Evolutionary conservation across 2,329 filamentous ascomycete genomes (phyloP).

Genomic region (Grosmannia huntii): DNA sequence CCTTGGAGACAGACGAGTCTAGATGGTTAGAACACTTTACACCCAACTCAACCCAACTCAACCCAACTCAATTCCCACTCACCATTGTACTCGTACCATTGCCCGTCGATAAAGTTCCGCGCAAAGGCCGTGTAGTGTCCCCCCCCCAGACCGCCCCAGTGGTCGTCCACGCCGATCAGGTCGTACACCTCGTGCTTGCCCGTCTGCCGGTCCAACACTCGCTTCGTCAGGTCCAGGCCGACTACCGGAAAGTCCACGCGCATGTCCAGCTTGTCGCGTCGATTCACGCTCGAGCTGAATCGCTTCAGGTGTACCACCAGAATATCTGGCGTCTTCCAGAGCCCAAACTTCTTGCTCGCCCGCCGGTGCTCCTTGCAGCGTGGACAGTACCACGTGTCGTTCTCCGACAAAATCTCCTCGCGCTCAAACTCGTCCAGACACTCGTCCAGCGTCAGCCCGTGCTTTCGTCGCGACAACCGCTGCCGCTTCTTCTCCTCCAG

Average conservation of each 20-base stretch:
- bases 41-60: too few species aligned
- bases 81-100: conserved; percentile 98
- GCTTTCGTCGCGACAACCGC: conserved; percentile 53
- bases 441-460: conserved; percentile 74
- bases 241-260: conserved; percentile 85
- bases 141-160: conserved; percentile 84
- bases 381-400: conserved; percentile 96
- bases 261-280: conserved; percentile 84
- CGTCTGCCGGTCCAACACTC: conserved; percentile 68
- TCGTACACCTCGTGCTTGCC: conserved; percentile 82
- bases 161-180: conserved; percentile 89
- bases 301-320: conserved; percentile 91
- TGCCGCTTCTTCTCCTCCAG: conserved; percentile 50
- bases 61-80: conserved; percentile 19
- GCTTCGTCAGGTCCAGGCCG: conserved; percentile 66
- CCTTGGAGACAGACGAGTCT: conserved; percentile 64
- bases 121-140: conserved; percentile 94
- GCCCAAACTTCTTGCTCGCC: conserved; percentile 90
- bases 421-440: conserved; percentile 93
- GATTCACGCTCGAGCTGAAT: conserved; percentile 72
- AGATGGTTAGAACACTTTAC: not conserved
- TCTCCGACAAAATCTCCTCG: conserved; percentile 83
- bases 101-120: conserved; percentile 76
- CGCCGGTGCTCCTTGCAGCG: conserved; percentile 87
- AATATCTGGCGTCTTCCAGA: conserved; percentile 95